Base-by-base conservation (phyloP, 2,329 filamentous ascomycete genomes). In the Cladosporium sp. region DNA sequence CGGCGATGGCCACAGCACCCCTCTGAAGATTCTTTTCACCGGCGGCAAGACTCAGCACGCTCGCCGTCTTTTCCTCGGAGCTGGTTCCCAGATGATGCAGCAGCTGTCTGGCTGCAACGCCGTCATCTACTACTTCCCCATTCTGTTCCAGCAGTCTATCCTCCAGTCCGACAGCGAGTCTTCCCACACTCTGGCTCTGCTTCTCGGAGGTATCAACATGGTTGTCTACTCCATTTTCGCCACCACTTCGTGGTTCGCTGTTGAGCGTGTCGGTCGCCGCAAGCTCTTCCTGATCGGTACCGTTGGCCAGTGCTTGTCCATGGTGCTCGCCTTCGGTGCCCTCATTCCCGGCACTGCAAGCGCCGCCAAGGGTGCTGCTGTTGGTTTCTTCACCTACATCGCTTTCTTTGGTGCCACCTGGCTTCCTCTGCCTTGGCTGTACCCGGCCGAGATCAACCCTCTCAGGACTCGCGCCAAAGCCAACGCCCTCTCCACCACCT, bases 111-210 rank as follows among this genome's bases (percentile, higher is more conserved):
- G 57, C 9, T 61, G 61, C 41, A 54, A 58, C 32, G 49, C 46
- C 62, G 14, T 55, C 54, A 19, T 58, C 58, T 40, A 43, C 57
- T 22, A 55, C 61, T 33, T 68, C 73, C 2, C 68, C 75, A 41
- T 72, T 72, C 50, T 69, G 72, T 33, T 68, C 74, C 53, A 72
- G 74, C 53, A 68, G 64, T 38, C 66, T 72, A 46, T 66, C 34
- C 63, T 72, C 70, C 37, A 70, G 84, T 19, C 78, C 84, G 53
- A 59, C 42, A 42, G 56, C 22, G 22, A 28, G 22, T 28, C 22
- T 28, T 28, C 22, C 7, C 14, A 79, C 79, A 63, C 76, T 87
- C 55, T 86, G 87, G 82, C 70, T 87, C 14, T 78, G 85, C 55
- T 84, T 83, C 52, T 79, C 79, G 0, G 59, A 49, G 10, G 63